Evolutionary conservation across 1,284 basidiomycete species (phyloP).

Genomic region (Microbotryomycetes sp.): DNA sequence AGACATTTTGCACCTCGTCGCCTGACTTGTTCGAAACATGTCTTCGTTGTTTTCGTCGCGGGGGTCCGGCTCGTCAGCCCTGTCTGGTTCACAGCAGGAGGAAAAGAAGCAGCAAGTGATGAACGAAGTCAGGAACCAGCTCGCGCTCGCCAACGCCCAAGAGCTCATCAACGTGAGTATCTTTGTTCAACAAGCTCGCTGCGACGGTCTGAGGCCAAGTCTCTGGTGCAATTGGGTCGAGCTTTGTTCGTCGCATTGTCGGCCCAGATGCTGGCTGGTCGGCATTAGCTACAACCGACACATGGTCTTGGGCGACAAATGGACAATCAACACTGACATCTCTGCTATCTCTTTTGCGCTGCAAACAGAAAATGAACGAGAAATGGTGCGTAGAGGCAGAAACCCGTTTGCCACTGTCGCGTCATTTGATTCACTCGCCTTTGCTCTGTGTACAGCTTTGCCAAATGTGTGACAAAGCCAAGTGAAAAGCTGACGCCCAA

Average conservation of each 20-base stretch:
- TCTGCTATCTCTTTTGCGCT: background rate
- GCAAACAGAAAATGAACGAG: slow-evolving; percentile 34
- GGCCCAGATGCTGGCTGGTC: no score
- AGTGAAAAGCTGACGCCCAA: slow-evolving; percentile 58
- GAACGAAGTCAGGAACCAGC: slow-evolving; percentile 59
- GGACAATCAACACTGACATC: no score
- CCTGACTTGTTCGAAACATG: no score
- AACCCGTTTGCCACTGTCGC: background rate
- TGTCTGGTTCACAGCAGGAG: slow-evolving; percentile 24
- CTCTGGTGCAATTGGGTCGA: background rate
- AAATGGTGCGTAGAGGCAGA: slow-evolving; percentile 33
- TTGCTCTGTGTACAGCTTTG: no score
- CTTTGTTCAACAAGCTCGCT: background rate
- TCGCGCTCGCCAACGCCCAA: slow-evolving; percentile 66
- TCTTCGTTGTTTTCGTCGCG: background rate
- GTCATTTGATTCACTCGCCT: background rate
- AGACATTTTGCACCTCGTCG: no score
- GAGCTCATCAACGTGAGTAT: slow-evolving; percentile 64
- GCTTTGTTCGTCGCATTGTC: no score
- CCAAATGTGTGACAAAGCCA: slow-evolving; percentile 71
- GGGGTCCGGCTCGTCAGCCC: background rate
- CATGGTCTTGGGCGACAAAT: no score
- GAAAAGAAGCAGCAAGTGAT: slow-evolving; percentile 59
- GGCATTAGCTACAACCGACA: no score
- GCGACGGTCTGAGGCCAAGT: background rate